phyloP scores from a whole-genome alignment of 2,329 filamentous ascomycete genomes.

The Chaetomium olivaceum region DNA sequence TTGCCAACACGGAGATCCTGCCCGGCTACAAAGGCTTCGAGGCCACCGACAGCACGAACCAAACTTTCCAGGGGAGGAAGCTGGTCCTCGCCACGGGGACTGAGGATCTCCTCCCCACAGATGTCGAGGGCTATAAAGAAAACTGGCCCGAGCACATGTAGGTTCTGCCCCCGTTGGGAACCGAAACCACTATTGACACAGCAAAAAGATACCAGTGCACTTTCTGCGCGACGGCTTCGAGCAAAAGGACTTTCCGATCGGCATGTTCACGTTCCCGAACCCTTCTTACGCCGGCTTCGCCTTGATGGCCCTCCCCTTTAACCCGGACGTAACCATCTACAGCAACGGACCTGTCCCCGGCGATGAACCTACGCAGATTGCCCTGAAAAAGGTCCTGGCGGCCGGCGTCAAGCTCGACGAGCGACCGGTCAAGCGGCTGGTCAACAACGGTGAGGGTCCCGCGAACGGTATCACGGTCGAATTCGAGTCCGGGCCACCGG shows the following conservation, averaged over 20 bases:
- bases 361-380: not conserved
- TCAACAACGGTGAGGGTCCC: not conserved
- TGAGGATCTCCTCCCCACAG: not conserved
- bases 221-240: conserved; percentile 10
- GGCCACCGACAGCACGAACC: not conserved
- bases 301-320: not conserved
- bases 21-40: conserved; percentile 7
- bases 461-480: not conserved
- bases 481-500: not conserved
- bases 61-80: not conserved
- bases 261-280: conserved; percentile 1
- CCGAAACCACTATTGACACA: not conserved
- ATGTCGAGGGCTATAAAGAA: not conserved
- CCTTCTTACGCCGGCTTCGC: not conserved
- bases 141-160: conserved; percentile 6
- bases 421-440: not conserved
- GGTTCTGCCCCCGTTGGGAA: not conserved
- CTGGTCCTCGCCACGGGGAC: not conserved
- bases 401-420: not conserved
- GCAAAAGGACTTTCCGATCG: not conserved
- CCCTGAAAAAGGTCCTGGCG: not conserved
- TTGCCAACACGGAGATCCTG: not conserved
- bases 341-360: not conserved
- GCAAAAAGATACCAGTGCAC: not conserved
- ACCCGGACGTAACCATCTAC: not conserved